A percentile compares a stretch with the other conserved stretches of the same genome.
These are phyloP conservation scores for Ganoderma sinense DNA, from an alignment of 1,284 basidiomycete species.

Conservation along the genomic window DNA sequence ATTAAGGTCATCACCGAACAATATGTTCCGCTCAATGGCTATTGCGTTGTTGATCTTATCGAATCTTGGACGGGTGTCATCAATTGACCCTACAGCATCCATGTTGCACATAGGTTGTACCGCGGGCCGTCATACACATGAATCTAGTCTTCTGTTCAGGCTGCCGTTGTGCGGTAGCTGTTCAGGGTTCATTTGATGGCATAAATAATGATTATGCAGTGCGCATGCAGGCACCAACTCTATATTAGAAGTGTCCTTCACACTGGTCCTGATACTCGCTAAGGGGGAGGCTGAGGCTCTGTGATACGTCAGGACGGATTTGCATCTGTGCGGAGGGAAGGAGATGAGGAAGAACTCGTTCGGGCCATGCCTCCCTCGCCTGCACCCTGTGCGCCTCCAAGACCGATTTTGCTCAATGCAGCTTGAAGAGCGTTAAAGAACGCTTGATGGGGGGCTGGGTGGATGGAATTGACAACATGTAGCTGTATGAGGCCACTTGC, in stretches of 20 bases:
- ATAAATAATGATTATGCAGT: neutral
- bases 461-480: slow-evolving; percentile 74
- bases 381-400: slow-evolving; percentile 31
- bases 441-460: slow-evolving; percentile 74
- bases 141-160: neutral
- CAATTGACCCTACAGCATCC: slow-evolving; percentile 12
- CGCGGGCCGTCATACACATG: neutral
- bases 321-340: neutral
- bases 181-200: neutral
- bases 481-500: slow-evolving; percentile 64
- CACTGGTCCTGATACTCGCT: neutral
- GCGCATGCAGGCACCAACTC: neutral
- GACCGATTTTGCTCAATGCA: slow-evolving; percentile 47
- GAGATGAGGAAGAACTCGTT: neutral
- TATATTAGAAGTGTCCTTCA: neutral
- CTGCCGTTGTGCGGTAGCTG: neutral
- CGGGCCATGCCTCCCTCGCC: slow-evolving; percentile 28
- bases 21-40: slow-evolving; percentile 92
- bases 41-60: slow-evolving; percentile 88
- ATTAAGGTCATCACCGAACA: slow-evolving; percentile 98
- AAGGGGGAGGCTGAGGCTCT: neutral
- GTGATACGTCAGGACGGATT: neutral
- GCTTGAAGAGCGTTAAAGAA: slow-evolving; percentile 69
- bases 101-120: neutral
- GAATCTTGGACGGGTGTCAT: slow-evolving; percentile 78